These are phyloP conservation scores for Saitozyma podzolica DNA, from an alignment of 768 basidiomycete species.

Conservation along the genomic window DNA sequence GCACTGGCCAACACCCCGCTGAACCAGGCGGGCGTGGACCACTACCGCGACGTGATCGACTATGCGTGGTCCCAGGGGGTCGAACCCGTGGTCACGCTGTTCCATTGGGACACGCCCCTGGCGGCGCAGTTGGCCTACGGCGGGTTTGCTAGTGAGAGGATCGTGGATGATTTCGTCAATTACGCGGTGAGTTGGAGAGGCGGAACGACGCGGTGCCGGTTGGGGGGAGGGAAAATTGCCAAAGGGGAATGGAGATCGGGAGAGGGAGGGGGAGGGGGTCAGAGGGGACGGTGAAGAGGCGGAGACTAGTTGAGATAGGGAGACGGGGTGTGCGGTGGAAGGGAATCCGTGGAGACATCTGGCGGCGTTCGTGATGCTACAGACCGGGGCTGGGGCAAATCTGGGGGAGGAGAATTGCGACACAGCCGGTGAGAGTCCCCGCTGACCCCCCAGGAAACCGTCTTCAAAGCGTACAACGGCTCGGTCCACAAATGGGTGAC, in stretches of 20 bases:
- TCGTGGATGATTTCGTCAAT: slow-evolving; percentile 31
- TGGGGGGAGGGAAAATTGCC: too few species aligned
- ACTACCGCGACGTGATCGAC: slow-evolving; percentile 52
- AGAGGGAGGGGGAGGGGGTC: too few species aligned
- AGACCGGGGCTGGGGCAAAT: too few species aligned
- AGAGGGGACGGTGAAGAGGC: too few species aligned
- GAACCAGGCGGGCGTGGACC: slow-evolving; percentile 58
- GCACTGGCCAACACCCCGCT: slow-evolving; percentile 59
- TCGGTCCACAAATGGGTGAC: slow-evolving; percentile 36
- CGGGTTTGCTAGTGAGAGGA: slow-evolving; percentile 23
- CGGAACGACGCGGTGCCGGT: too few species aligned
- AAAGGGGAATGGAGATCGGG: too few species aligned
- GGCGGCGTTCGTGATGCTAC: too few species aligned
- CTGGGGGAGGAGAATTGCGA: too few species aligned
- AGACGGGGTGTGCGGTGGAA: too few species aligned
- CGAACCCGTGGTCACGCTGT: slow-evolving; percentile 57
- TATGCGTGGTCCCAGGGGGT: slow-evolving; percentile 14
- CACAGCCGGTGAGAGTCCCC: too few species aligned
- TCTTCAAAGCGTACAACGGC: slow-evolving; percentile 30
- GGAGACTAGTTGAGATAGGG: too few species aligned
- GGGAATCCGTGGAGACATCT: too few species aligned
- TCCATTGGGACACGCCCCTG: slow-evolving; percentile 49
- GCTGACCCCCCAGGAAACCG: slow-evolving; percentile 10
- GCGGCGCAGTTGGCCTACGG: slow-evolving; percentile 18
- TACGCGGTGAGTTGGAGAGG: slow-evolving; percentile 1